Evolutionary conservation across 2,329 filamentous ascomycete species (phyloP), one percentile per base, ranked within the genome.

Genomic region (Calonectria naviculata): DNA sequence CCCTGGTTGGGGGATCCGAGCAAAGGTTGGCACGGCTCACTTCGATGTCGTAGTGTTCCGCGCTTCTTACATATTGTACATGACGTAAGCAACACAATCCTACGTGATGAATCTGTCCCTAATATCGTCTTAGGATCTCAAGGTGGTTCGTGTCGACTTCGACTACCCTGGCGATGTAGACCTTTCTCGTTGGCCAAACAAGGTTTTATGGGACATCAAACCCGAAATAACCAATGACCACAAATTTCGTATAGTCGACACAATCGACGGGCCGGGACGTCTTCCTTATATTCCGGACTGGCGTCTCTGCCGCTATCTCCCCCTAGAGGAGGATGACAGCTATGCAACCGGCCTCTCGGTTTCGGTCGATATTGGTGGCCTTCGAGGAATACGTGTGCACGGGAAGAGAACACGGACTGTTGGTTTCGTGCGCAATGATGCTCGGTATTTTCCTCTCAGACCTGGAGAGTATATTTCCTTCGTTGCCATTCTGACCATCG

Each of bases 171-270:
- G 42, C 9, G 36, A 58, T 9, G 24, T 17, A 46, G 28, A 38
- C 21, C 24, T 29, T 68, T 44, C 58, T 29, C 24, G 31, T 10
- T 68, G 46, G 58, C 60, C 46, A 29, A 64, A 24, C 17, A 49
- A 63, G 34, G 52, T 56, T 9, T 28, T 65, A 12, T 70, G 67
- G 61, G 67, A 70, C 41, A n/a, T 29, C 4, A 56, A 65, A 19
- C 66, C 62, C 17, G 42, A 65, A 17, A 34, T 65, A 19, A 61
- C 52, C 13, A 47, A 28, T n/a, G 26, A 19, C 21, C 52, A 58
- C 19, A 58, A 26, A 38, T 58, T 58, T 38, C 52, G 52, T 15
- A 58, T 58, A 24, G 52, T 58, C 21, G 52, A 58, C 13, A 58
- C 52, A 26, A 58, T 58, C 3, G 52, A 58, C 6, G 52, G 52